Percentiles rank a stretch among this genome's conserved stretches.
Evolutionary conservation across 2,329 filamentous ascomycete species (phyloP).

Genomic region (Arthroderma sp.): DNA sequence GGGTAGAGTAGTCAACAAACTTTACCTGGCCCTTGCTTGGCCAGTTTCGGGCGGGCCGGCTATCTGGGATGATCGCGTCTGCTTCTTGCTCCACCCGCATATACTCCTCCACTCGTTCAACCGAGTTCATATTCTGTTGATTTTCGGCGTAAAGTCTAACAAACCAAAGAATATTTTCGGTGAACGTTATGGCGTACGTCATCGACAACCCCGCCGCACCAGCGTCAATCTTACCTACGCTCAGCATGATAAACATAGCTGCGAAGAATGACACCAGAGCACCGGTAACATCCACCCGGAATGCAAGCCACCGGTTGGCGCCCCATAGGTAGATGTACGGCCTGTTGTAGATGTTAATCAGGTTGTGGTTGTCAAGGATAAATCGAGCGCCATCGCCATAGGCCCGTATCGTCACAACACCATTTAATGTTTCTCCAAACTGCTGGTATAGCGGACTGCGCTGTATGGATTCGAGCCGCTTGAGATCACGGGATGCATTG

Average conservation of each 20-base stretch:
- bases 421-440: slow-evolving; percentile 87
- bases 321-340: slow-evolving; percentile 97
- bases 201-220: slow-evolving; percentile 87
- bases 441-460: slow-evolving; percentile 94
- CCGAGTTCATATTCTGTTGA: slow-evolving; percentile 99
- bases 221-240: slow-evolving; percentile 69
- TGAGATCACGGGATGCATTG: slow-evolving; percentile 83
- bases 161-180: slow-evolving; percentile 92
- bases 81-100: slow-evolving; percentile 94
- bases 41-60: slow-evolving; percentile 67
- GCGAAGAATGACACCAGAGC: slow-evolving; percentile 89
- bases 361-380: slow-evolving; percentile 74
- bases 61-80: slow-evolving; percentile 59
- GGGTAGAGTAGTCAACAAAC: slow-evolving; percentile 77
- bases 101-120: slow-evolving; percentile 95
- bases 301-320: slow-evolving; percentile 89
- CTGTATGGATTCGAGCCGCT: slow-evolving; percentile 86
- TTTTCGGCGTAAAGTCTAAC: slow-evolving; percentile 88
- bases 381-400: slow-evolving; percentile 92
- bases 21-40: slow-evolving; percentile 73
- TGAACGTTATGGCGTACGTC: slow-evolving; percentile 92
- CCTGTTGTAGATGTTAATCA: slow-evolving; percentile 80
- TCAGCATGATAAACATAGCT: slow-evolving; percentile 77
- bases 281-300: slow-evolving; percentile 80
- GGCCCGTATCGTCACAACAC: slow-evolving; percentile 91